These are phyloP conservation scores for Perilla frutescens DNA, from an alignment of 257 asterid species.

Conservation along the genomic window DNA sequence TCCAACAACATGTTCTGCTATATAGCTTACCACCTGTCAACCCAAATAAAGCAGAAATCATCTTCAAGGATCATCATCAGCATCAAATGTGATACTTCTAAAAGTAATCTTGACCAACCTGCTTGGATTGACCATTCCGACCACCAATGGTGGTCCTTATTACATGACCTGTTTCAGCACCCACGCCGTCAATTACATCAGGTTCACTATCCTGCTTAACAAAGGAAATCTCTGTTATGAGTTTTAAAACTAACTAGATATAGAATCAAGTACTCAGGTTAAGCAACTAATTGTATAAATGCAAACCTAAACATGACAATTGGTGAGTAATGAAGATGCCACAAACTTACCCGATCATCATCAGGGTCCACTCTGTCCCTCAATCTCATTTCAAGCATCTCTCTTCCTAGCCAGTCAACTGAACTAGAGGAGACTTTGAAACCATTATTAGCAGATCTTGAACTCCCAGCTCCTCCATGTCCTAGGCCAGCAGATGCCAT, in stretches of 20 bases:
- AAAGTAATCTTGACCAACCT: conserved; percentile 56
- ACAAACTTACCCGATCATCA: conserved; percentile 73
- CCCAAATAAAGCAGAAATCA: conserved; percentile 37
- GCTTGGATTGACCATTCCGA: conserved; percentile 91
- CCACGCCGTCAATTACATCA: conserved; percentile 89
- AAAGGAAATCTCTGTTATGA: conserved; percentile 27
- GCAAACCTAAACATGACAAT: not conserved
- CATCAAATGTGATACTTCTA: conserved; percentile 36
- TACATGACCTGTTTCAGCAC: conserved; percentile 94
- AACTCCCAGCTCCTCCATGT: conserved; percentile 78
- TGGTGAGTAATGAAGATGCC: conserved; percentile 26
- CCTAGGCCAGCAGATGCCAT: conserved; percentile 76
- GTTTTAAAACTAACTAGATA: conserved; percentile 27
- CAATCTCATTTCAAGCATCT: conserved; percentile 91
- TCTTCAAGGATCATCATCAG: conserved; percentile 32
- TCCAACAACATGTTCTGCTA: conserved; percentile 97
- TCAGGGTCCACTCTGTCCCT: conserved; percentile 83
- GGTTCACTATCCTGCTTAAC: conserved; percentile 92
- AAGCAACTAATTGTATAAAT: conserved; percentile 6
- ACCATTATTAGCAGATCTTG: conserved; percentile 62
- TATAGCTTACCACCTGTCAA: conserved; percentile 83
- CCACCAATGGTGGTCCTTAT: conserved; percentile 89
- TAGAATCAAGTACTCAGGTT: conserved; percentile 8
- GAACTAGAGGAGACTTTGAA: conserved; percentile 89
- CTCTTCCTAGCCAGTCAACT: conserved; percentile 96